These are phyloP conservation scores for Lotmaria passim DNA, from an alignment of 208 protist genomes.

Conservation along the genomic window DNA sequence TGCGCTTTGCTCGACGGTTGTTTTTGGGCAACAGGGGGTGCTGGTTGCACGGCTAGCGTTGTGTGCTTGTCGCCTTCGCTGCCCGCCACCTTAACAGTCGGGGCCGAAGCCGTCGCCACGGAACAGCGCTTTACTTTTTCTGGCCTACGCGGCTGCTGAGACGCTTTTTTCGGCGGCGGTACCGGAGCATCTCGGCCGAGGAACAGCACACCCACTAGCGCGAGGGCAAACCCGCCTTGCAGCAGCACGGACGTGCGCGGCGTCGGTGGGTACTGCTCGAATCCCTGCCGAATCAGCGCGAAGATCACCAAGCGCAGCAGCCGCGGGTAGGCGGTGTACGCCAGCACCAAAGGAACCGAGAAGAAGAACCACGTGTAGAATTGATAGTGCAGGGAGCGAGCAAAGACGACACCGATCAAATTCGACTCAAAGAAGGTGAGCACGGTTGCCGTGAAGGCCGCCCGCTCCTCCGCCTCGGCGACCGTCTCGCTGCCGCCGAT, in stretches of 20 bases:
- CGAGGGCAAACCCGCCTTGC: slow-evolving; percentile 44
- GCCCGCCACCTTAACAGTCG: neutral
- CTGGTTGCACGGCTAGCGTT: neutral
- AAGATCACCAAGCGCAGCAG: slow-evolving; percentile 39
- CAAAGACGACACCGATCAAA: slow-evolving; percentile 89
- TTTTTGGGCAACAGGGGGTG: neutral
- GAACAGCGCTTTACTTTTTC: no score
- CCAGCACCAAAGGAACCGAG: slow-evolving; percentile 72
- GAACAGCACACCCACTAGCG: slow-evolving; percentile 51
- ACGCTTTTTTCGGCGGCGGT: neutral
- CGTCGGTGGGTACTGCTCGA: slow-evolving; percentile 72
- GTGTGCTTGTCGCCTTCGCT: neutral
- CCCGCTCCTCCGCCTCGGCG: slow-evolving; percentile 26
- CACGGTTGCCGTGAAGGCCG: slow-evolving; percentile 39
- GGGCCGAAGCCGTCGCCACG: neutral
- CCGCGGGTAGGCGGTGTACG: slow-evolving; percentile 45
- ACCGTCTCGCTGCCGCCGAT: slow-evolving; percentile 4
- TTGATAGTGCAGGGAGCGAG: slow-evolving; percentile 93
- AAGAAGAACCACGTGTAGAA: slow-evolving; percentile 95
- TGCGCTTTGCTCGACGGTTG: neutral
- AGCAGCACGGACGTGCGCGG: slow-evolving; percentile 50
- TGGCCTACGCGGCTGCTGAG: neutral
- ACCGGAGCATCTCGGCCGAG: slow-evolving; percentile 26
- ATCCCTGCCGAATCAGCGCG: slow-evolving; percentile 56
- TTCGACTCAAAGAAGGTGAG: slow-evolving; percentile 90